These are phyloP conservation scores for Penicillium sp. DNA, from an alignment of 2,329 filamentous ascomycete genomes.

Conservation along the genomic window DNA sequence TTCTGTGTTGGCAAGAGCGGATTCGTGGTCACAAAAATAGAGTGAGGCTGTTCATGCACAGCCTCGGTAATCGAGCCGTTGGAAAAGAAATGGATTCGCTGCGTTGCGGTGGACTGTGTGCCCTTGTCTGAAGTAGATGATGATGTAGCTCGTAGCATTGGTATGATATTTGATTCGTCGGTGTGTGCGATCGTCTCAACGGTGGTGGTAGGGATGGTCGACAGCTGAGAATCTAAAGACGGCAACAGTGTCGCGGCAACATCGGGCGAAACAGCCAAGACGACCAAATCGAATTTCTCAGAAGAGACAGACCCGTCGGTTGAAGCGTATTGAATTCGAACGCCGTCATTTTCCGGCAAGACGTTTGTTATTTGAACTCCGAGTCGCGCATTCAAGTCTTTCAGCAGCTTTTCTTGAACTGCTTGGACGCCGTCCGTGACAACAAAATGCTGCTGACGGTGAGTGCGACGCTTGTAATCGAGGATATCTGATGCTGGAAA, in stretches of 20 bases:
- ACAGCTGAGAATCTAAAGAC: slow-evolving; percentile 45
- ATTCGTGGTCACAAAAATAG: slow-evolving; percentile 59
- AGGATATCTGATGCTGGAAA: slow-evolving; percentile 60
- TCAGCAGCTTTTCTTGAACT: slow-evolving; percentile 53
- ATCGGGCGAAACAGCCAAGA: slow-evolving; percentile 61
- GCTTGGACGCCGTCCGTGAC: slow-evolving; percentile 55
- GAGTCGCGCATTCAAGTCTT: slow-evolving; percentile 50
- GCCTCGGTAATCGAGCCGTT: slow-evolving; percentile 52
- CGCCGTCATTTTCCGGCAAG: slow-evolving; percentile 18
- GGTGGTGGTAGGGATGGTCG: slow-evolving; percentile 52
- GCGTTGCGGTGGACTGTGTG: slow-evolving; percentile 9
- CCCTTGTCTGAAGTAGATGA: slow-evolving; percentile 5
- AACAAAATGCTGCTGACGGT: slow-evolving; percentile 56
- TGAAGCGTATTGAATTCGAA: slow-evolving; percentile 21
- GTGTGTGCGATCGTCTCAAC: slow-evolving; percentile 56
- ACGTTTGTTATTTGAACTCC: slow-evolving; percentile 32
- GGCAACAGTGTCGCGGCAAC: slow-evolving; percentile 55
- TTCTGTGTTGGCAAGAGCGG: slow-evolving; percentile 48
- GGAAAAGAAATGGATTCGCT: slow-evolving; percentile 42
- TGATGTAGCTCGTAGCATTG: slow-evolving; percentile 12
- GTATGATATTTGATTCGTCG: slow-evolving; percentile 29
- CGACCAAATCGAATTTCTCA: slow-evolving; percentile 55
- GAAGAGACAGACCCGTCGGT: slow-evolving; percentile 21
- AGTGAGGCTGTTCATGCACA: slow-evolving; percentile 56
- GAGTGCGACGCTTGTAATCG: slow-evolving; percentile 54